Base-by-base conservation (phyloP, 2,329 filamentous ascomycete genomes). In the Fusarium torulosum region DNA sequence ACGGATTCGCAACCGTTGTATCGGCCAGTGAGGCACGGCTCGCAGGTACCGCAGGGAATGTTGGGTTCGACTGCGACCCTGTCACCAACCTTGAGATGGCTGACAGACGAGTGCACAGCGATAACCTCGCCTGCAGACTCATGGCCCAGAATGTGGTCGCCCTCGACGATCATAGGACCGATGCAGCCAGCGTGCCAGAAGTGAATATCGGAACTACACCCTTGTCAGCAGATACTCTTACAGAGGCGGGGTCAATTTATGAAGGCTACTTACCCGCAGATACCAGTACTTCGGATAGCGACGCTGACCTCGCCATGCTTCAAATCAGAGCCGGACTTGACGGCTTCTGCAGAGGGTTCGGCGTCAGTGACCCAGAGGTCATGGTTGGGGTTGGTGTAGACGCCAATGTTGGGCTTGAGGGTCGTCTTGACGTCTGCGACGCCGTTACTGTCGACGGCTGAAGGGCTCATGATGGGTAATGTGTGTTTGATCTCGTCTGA, bases 141-240 rank as follows among this genome's bases (percentile, higher is more conserved):
- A 84, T 98, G 95, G 70, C 95, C 95, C 20, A 98, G 89, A 75
- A 97, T 94, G 79, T 97, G 95, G 75, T 94, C 91, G 75, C 87
- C 91, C 71, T 87, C 86, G 46, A 98, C 95, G 67, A 97, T 90
- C 94, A 97, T 97, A 71, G 94, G 94, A 27, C 95, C 95, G 77
- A 98, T 98, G 82, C 92, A 92, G 70, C 95, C 95, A 49, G 91
- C 91, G 77, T 96, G 93, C 95, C 95, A 98, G 84, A 98, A 98
- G 82, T 98, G 95, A 57, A 98, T 90, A 79, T 97, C 94, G 63
- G 93, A 97, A 59, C 92, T 95, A 40, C 52, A 38, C 46, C 57
- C 61, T 56, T 51, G 53, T 69, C 56, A 69, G 66, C 20, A 40
- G 17, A 20, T 59, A 17, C 54, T 65, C 53, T 42, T 31, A 38